These are phyloP conservation scores for Biancaea sappan DNA, from an alignment of 306 rosid species.

Conservation along the genomic window DNA sequence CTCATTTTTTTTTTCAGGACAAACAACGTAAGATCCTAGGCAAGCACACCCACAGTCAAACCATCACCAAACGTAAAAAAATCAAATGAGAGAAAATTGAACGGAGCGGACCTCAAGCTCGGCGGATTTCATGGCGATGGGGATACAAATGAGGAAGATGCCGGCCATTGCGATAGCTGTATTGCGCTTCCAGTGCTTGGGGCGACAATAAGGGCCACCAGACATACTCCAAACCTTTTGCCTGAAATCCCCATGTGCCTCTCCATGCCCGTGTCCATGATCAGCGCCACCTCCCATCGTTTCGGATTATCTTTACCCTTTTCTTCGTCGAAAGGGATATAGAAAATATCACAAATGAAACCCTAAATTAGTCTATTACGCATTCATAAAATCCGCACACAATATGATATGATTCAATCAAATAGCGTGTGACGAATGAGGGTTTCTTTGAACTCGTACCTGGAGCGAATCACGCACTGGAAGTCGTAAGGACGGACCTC, in stretches of 20 bases:
- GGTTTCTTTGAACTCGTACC: not conserved
- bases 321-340: constrained; percentile 25
- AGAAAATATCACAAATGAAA: constrained; percentile 32
- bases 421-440: not conserved
- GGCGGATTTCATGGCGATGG: constrained; percentile 93
- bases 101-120: constrained; percentile 74
- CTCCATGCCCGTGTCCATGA: constrained; percentile 62
- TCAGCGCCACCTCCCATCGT: constrained; percentile 72
- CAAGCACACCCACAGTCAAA: not conserved
- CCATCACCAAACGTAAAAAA: not conserved
- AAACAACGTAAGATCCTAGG: not conserved
- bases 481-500: not conserved
- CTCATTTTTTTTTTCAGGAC: constrained; percentile 14
- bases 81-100: not conserved
- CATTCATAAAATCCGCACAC: not conserved
- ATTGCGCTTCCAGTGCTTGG: constrained; percentile 96
- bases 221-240: constrained; percentile 92
- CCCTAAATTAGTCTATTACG: constrained; percentile 36
- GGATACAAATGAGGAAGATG: constrained; percentile 83
- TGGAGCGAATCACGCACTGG: not conserved
- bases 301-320: not conserved
- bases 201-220: constrained; percentile 93
- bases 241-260: constrained; percentile 72
- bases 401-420: not conserved
- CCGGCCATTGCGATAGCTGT: constrained; percentile 94